A percentile compares a stretch with the other conserved stretches of the same genome.
phyloP scores from a whole-genome alignment of 176 grass and related monocot genomes.

The Urochloa ruziziensis region DNA sequence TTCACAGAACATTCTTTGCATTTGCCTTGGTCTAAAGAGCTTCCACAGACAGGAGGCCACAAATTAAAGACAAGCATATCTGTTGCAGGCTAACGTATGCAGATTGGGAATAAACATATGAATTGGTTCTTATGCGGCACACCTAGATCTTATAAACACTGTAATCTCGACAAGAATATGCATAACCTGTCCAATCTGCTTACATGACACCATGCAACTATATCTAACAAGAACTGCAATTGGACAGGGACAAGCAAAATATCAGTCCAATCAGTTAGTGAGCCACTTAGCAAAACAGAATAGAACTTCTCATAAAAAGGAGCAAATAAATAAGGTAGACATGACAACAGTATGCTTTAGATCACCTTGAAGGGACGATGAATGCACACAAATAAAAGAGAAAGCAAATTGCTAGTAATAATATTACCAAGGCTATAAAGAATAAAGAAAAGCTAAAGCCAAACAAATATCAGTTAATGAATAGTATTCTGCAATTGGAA shows the following conservation, averaged over 20 bases:
- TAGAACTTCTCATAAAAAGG: constrained; percentile 22
- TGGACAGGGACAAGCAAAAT: constrained; percentile 37
- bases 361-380: constrained; percentile 7
- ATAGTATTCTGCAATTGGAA: constrained; percentile 6
- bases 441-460: constrained; percentile 31
- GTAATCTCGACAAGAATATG: constrained; percentile 36
- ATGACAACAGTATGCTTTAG: constrained; percentile 25
- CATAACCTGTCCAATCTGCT: constrained; percentile 44
- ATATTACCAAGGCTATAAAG: constrained; percentile 20
- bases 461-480: background rate
- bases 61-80: constrained; percentile 47
- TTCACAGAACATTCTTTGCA: constrained; percentile 21
- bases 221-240: constrained; percentile 31
- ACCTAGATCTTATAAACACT: constrained; percentile 27
- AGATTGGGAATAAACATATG: constrained; percentile 42
- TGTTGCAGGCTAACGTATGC: constrained; percentile 18
- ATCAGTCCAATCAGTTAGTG: constrained; percentile 46
- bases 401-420: constrained; percentile 16
- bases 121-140: constrained; percentile 23
- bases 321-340: background rate
- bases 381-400: constrained; percentile 26
- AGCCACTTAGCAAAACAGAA: constrained; percentile 32
- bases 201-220: constrained; percentile 30
- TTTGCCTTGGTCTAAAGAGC: constrained; percentile 46
- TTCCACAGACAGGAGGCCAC: constrained; percentile 43